Evolutionary conservation across 2,329 filamentous ascomycete genomes (phyloP).

Genomic region (Trichoderma harzianum): DNA sequence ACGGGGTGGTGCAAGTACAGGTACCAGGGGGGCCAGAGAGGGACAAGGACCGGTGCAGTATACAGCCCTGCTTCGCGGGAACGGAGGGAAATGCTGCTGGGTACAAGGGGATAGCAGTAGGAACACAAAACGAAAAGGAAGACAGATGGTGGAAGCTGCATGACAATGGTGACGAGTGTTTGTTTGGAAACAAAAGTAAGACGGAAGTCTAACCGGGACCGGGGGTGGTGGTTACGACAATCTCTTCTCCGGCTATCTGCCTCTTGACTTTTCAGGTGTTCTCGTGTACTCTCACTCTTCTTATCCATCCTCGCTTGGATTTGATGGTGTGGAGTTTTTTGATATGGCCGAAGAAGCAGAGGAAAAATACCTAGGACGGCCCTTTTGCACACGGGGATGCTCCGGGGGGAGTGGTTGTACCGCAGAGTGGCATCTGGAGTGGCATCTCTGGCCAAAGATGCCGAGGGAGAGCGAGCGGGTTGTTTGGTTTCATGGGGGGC

Average conservation of each 20-base stretch:
- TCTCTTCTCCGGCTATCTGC: background rate
- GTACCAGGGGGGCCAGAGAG: background rate
- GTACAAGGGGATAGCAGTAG: no score
- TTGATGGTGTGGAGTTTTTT: background rate
- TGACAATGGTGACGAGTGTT: background rate
- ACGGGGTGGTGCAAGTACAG: background rate
- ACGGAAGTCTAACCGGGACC: background rate
- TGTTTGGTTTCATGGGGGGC: background rate
- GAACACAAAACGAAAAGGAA: background rate
- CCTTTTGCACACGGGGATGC: background rate
- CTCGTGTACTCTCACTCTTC: background rate
- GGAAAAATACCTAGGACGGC: background rate
- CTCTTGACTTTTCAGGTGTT: background rate
- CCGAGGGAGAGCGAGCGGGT: background rate
- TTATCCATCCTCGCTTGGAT: background rate
- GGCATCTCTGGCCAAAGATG: background rate
- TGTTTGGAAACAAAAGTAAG: background rate
- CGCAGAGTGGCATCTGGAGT: constrained; percentile 1
- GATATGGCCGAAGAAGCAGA: background rate
- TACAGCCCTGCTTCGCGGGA: background rate
- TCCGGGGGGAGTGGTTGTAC: constrained; percentile 1
- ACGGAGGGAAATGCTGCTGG: background rate
- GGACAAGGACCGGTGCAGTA: background rate
- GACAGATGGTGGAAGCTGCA: background rate
- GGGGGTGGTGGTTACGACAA: background rate